These are phyloP conservation scores for Fusarium udum DNA, from an alignment of 2,329 filamentous ascomycete genomes.

Conservation along the genomic window DNA sequence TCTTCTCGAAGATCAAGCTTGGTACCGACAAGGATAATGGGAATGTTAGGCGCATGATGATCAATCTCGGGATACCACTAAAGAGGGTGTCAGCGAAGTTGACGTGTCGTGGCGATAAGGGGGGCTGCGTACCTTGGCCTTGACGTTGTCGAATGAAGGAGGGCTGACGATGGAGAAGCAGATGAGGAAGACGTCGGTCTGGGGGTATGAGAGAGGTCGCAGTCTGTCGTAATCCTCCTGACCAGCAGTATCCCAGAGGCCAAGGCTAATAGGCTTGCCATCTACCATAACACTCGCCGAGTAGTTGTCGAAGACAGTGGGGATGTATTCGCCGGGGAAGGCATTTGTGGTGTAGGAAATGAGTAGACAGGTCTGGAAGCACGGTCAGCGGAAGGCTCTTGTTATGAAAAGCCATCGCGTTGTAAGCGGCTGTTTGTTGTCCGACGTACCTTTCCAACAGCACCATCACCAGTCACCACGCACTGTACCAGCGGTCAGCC, in stretches of 20 bases:
- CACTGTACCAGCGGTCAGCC: conserved; percentile 68
- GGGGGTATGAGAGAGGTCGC: conserved; percentile 93
- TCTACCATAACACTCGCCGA: conserved; percentile 99
- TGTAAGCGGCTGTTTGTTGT: neutral
- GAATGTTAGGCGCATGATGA: conserved; percentile 93
- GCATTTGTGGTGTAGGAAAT: conserved; percentile 99
- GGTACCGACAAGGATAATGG: conserved; percentile 96
- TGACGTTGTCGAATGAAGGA: conserved; percentile 98
- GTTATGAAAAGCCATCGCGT: neutral
- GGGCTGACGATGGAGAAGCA: conserved; percentile 99
- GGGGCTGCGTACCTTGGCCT: conserved; percentile 81
- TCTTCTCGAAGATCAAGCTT: conserved; percentile 97
- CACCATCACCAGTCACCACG: conserved; percentile 98
- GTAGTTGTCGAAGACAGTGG: conserved; percentile 99
- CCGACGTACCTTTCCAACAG: conserved; percentile 86
- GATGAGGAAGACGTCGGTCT: conserved; percentile 98
- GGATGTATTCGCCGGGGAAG: conserved; percentile 99
- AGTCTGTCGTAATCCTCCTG: conserved; percentile 98
- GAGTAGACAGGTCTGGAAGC: conserved; percentile 87
- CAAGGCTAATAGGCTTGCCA: conserved; percentile 95
- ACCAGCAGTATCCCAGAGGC: conserved; percentile 97
- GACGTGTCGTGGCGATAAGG: neutral
- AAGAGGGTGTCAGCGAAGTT: conserved; percentile 18
- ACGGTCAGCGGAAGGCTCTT: conserved; percentile 42
- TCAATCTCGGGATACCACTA: conserved; percentile 98